These are phyloP conservation scores for Kodamaea neixiangensis DNA, from an alignment of 805 yeast genomes.

Conservation along the genomic window DNA sequence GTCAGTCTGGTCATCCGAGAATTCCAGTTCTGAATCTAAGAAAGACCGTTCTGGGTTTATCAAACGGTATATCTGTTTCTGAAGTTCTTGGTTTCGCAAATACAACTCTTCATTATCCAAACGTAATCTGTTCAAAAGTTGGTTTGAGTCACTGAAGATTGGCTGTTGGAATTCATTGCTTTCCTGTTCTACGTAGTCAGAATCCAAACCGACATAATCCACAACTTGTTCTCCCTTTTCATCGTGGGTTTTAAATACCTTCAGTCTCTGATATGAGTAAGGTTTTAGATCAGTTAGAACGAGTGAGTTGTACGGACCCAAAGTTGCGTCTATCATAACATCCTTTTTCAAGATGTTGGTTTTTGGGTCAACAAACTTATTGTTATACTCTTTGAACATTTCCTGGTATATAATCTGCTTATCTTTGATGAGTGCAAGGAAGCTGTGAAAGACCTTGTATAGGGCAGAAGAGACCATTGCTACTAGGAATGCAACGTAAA, in stretches of 20 bases:
- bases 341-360: conserved; percentile 54
- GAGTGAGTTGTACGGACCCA: conserved; percentile 28
- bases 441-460: conserved; percentile 46
- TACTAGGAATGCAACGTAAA: conserved; percentile 22
- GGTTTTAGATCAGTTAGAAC: conserved; percentile 24
- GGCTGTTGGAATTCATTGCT: conserved; percentile 10
- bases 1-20: conserved; percentile 7
- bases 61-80: conserved; percentile 10
- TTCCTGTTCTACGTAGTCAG: conserved; percentile 8
- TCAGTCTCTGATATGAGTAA: conserved; percentile 34
- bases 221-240: conserved; percentile 36
- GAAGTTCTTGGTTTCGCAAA: conserved; percentile 13
- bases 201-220: conserved; percentile 11
- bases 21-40: conserved; percentile 10
- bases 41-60: conserved; percentile 9
- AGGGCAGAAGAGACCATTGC: conserved; percentile 17
- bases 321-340: conserved; percentile 60
- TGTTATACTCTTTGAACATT: conserved; percentile 60
- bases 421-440: conserved; percentile 53
- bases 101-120: conserved; percentile 15
- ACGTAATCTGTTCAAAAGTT: conserved; percentile 12
- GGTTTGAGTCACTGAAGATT: conserved; percentile 15
- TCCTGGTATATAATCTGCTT: conserved; percentile 61
- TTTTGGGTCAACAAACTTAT: conserved; percentile 62
- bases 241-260: conserved; percentile 55